Conservation (phyloP, 2,329 filamentous ascomycete species). For the Dactylellina drechsleri region DNA sequence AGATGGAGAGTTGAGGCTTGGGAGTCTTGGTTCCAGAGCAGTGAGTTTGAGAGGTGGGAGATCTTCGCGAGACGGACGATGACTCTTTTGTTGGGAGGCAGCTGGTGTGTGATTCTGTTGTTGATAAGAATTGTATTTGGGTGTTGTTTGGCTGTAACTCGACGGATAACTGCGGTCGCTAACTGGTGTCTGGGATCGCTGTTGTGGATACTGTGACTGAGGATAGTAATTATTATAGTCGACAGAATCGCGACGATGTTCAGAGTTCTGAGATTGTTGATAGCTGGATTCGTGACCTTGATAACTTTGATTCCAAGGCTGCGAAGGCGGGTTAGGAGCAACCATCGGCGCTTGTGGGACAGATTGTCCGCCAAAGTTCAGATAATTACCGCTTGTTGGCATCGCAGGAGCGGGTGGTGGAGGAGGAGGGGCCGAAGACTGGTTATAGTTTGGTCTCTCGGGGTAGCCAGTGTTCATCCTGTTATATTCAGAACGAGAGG, state of each 20-base stretch:
- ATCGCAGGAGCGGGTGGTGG: constrained; percentile 37
- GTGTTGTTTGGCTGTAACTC: constrained; percentile 42
- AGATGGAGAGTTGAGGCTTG: constrained; percentile 49
- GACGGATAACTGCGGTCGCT: constrained; percentile 49
- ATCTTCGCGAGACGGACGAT: constrained; percentile 50
- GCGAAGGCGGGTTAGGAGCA: constrained; percentile 48
- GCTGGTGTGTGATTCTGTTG: constrained; percentile 55
- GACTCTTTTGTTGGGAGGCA: constrained; percentile 43
- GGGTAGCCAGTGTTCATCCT: constrained; percentile 46
- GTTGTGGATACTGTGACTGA: constrained; percentile 47
- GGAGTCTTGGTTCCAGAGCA: constrained; percentile 49
- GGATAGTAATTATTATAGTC: constrained; percentile 47
- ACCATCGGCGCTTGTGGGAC: constrained; percentile 50
- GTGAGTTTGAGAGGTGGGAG: constrained; percentile 50
- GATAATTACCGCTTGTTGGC: constrained; percentile 36
- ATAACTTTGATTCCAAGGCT: constrained; percentile 47
- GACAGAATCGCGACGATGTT: constrained; percentile 49
- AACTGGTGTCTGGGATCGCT: constrained; percentile 47
- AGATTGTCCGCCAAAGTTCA: constrained; percentile 51
- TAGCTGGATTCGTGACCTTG: constrained; percentile 46
- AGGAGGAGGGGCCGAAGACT: constrained; percentile 35
- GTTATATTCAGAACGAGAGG: constrained; percentile 52
- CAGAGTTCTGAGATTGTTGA: constrained; percentile 32
- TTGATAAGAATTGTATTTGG: constrained; percentile 37
- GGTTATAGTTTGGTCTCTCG: constrained; percentile 39